Conservation (phyloP, 805 yeast genomes). For the Candida namnaoensis region DNA sequence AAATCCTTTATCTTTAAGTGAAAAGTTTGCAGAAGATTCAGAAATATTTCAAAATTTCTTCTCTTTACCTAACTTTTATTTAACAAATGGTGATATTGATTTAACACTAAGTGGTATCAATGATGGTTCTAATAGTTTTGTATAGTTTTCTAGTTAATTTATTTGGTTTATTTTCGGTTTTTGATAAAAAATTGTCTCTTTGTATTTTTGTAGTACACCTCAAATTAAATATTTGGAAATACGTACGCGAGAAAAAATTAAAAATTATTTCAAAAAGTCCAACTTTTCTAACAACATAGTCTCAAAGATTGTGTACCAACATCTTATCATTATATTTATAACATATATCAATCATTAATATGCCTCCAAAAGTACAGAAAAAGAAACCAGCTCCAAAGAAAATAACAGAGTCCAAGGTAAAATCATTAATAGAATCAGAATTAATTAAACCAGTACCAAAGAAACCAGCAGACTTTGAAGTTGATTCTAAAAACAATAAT, state of each 20-base stretch:
- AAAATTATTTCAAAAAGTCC: no score
- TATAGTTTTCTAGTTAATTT: no score
- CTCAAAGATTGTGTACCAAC: no score
- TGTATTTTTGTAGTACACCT: no score
- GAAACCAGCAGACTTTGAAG: conserved; percentile 23
- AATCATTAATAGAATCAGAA: neutral
- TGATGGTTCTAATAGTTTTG: no score
- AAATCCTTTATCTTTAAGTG: neutral
- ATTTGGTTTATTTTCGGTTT: no score
- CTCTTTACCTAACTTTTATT: neutral
- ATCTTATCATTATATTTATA: no score
- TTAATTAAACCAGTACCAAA: conserved; percentile 19
- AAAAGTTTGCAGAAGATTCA: neutral
- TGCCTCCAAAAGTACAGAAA: neutral
- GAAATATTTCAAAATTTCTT: neutral
- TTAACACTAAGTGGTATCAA: neutral
- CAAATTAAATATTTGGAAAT: no score
- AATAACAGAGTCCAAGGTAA: neutral
- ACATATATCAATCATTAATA: neutral
- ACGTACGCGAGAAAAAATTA: no score
- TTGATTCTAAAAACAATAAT: conserved; percentile 15
- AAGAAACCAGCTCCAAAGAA: neutral
- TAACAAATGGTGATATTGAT: neutral
- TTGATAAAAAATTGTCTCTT: no score
- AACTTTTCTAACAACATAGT: no score